Base-by-base conservation (phyloP, 2,329 filamentous ascomycete genomes). In the Mollisia scopiformis region DNA sequence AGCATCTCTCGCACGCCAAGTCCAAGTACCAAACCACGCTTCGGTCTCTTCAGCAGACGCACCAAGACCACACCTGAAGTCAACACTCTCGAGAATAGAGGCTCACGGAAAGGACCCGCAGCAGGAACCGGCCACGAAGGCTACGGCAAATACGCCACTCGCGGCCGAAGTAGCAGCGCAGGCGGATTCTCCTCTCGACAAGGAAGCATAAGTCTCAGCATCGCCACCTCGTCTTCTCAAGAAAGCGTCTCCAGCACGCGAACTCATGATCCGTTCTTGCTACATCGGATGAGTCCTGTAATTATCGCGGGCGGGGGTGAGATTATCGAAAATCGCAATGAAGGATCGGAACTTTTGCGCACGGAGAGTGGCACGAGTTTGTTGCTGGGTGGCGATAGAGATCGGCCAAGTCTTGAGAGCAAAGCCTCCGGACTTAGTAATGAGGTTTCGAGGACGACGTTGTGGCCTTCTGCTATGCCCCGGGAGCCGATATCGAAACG, bases 51-150 rank as follows among this genome's bases (percentile, higher is more conserved):
- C 69, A 81, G 88, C 8, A 85, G 89, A 66, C 88, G 87, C 58
- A 87, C 87, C 14, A 96, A 92, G 74, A 81, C 84, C 0, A 80
- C 84, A 0, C 73, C 83, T 3, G 81, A 86, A 43, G 72, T 75
- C n/a, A 62, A 76, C 11, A 75, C 74, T 21, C 62, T 73, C 0
- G 83, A 87, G n/a, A 86, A 88, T 8, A 87, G 83, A 64, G 72
- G 79, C 7, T 62, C 79, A 25, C 84, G 90, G 28, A 94, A 92
- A 75, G 93, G 94, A 0, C 94, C 94, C 23, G 86, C 84, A 16
- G 94, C 94, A 41, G 94, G 94, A n/a, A 98, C 94, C 37, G 94
- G 94, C 0, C 93, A 98, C 70, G 94, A 98, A 77, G 90, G 90
- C 1, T 93, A 94, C 69, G 89, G 89, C 0, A 84, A 84, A 58